A percentile compares a stretch with the other conserved stretches of the same genome.
Evolutionary conservation across 768 basidiomycete genomes (phyloP).

Genomic region (Lentinula boryana): DNA sequence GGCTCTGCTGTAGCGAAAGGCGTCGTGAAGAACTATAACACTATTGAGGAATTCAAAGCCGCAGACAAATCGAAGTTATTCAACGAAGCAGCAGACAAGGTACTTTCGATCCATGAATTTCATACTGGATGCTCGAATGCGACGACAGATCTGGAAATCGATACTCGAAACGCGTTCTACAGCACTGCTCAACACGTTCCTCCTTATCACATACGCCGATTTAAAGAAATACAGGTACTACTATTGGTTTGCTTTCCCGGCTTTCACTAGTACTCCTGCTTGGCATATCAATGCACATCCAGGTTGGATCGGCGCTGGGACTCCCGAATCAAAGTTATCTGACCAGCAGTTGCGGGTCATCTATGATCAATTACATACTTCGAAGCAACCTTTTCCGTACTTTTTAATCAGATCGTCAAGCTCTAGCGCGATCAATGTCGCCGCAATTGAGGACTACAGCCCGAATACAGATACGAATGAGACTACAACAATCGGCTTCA

Average conservation of each 20-base stretch:
- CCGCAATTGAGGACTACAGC: conserved; percentile 50
- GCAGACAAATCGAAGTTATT: conserved; percentile 88
- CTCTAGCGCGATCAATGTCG: conserved; percentile 32
- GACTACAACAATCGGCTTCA: conserved; percentile 47
- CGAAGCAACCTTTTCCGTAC: conserved; percentile 34
- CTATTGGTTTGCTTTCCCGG: conserved; percentile 98
- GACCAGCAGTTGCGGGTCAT: conserved; percentile 44
- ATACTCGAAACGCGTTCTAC: conserved; percentile 48
- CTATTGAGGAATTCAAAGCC: conserved; percentile 91
- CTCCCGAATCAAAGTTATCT: neutral
- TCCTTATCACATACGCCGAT: conserved; percentile 92
- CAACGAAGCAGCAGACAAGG: conserved; percentile 63
- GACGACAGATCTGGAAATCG: conserved; percentile 61
- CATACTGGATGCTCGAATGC: neutral
- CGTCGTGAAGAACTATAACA: conserved; percentile 90
- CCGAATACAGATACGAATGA: conserved; percentile 23
- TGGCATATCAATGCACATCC: conserved; percentile 68
- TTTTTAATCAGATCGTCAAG: conserved; percentile 50
- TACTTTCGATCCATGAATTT: conserved; percentile 19
- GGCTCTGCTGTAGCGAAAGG: conserved; percentile 54
- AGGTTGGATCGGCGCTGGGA: conserved; percentile 40
- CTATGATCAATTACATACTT: conserved; percentile 19
- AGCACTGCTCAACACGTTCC: conserved; percentile 63
- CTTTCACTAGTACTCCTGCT: conserved; percentile 81
- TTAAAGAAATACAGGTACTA: conserved; percentile 98